phyloP scores from a whole-genome alignment of 371 early-diverging fungal genomes.

The Rhizopus arrhizus region DNA sequence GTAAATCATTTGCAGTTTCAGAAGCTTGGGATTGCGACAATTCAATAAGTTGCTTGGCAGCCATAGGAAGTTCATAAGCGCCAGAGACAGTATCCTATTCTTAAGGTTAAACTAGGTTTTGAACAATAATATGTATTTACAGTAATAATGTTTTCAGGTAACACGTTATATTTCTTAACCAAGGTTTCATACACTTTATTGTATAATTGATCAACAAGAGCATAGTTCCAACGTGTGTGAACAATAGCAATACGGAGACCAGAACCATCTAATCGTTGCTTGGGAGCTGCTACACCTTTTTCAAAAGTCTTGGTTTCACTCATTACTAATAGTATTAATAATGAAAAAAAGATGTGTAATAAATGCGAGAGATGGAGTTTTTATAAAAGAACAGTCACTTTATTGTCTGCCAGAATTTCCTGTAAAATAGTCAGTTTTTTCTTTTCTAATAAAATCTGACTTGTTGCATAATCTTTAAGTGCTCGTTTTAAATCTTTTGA shows the following conservation, averaged over 20 bases:
- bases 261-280: conserved; percentile 64
- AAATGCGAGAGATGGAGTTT: not conserved
- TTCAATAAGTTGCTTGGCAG: conserved; percentile 76
- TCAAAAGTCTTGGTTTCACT: conserved; percentile 53
- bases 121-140: conserved; percentile 25
- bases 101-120: not conserved
- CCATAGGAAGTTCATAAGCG: conserved; percentile 93
- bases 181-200: conserved; percentile 73
- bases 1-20: conserved; percentile 55
- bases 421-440: conserved; percentile 40
- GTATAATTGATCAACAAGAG: conserved; percentile 81
- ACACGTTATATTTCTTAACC: conserved; percentile 64
- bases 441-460: conserved; percentile 41
- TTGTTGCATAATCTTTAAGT: conserved; percentile 39
- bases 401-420: conserved; percentile 14
- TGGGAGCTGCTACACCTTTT: conserved; percentile 73
- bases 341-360: conserved; percentile 8
- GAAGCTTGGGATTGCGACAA: conserved; percentile 63
- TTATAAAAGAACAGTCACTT: not conserved
- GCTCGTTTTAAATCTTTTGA: conserved; percentile 31
- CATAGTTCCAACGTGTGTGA: conserved; percentile 92
- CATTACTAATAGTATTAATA: conserved; percentile 19
- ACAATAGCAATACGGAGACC: conserved; percentile 81
- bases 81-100: conserved; percentile 81
- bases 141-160: conserved; percentile 71